phyloP scores from a whole-genome alignment of 1,139 yeast genomes.

The Sugiyamaella pinicola region DNA sequence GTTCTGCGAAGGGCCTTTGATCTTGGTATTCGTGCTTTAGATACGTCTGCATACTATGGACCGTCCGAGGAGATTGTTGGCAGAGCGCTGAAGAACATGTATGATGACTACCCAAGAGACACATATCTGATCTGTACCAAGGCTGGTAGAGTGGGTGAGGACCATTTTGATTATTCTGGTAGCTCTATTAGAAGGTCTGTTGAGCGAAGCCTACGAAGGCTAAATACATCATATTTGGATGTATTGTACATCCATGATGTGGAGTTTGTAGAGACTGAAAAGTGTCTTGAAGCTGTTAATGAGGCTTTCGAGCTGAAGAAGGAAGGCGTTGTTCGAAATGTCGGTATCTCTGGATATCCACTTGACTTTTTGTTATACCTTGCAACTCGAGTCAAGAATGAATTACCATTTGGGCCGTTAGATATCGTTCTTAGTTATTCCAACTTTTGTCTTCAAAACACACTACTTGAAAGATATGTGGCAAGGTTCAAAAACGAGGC shows the following conservation, averaged over 20 bases:
- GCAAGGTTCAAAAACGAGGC: constrained; percentile 56
- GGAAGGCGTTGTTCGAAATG: constrained; percentile 62
- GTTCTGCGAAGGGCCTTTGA: constrained; percentile 63
- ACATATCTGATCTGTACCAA: constrained; percentile 76
- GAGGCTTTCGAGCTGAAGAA: constrained; percentile 61
- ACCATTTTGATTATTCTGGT: constrained; percentile 75
- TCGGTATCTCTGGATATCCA: constrained; percentile 90
- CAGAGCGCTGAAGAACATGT: constrained; percentile 53
- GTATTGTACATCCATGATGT: constrained; percentile 86
- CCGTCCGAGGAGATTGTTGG: constrained; percentile 82
- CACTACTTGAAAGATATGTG: constrained; percentile 53
- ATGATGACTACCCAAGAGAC: constrained; percentile 56
- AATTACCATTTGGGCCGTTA: constrained; percentile 50
- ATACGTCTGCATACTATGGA: constrained; percentile 93
- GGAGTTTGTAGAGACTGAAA: constrained; percentile 67
- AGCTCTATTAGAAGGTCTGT: constrained; percentile 64
- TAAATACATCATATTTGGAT: constrained; percentile 70
- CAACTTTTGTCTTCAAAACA: constrained; percentile 81
- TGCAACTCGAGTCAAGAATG: constrained; percentile 45
- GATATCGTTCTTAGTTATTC: constrained; percentile 81
- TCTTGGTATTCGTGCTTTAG: constrained; percentile 74
- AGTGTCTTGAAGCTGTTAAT: constrained; percentile 62
- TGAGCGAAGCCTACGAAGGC: constrained; percentile 62
- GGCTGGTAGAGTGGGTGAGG: constrained; percentile 71
- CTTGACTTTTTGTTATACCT: constrained; percentile 57